These are phyloP conservation scores for Salvia hispanica DNA, from an alignment of 257 asterid species.

Conservation along the genomic window DNA sequence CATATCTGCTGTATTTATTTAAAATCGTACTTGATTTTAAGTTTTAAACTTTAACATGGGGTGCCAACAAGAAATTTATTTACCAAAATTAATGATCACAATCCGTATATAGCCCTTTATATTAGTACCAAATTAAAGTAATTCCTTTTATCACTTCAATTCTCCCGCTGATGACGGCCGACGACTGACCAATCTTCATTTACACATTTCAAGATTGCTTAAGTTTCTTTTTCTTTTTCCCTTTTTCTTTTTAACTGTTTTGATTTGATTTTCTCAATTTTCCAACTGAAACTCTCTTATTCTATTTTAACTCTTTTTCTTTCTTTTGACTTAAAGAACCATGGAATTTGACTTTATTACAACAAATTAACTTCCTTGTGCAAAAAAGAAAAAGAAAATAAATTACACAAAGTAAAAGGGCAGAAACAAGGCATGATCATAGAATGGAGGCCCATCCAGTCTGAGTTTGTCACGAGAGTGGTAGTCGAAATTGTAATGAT, in stretches of 20 bases:
- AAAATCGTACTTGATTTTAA: no score
- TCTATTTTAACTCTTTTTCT: background rate
- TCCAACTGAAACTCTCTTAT: background rate
- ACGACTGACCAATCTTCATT: constrained; percentile 22
- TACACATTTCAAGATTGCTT: constrained; percentile 19
- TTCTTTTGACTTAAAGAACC: no score
- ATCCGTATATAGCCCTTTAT: constrained; percentile 21
- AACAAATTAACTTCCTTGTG: background rate
- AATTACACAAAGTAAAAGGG: background rate
- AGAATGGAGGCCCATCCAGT: constrained; percentile 29
- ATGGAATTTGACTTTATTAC: background rate
- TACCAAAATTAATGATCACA: constrained; percentile 26
- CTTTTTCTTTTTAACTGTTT: background rate
- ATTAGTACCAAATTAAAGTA: constrained; percentile 1
- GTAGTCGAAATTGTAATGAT: constrained; percentile 26
- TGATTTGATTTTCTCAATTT: background rate
- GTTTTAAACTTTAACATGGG: no score
- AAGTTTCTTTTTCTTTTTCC: background rate
- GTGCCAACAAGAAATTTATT: constrained; percentile 28
- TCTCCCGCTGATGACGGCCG: constrained; percentile 45
- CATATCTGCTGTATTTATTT: background rate
- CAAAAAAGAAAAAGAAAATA: background rate
- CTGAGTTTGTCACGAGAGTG: constrained; percentile 25
- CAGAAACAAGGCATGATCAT: background rate
- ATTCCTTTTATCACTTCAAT: constrained; percentile 22